phyloP scores from a whole-genome alignment of 1,284 basidiomycete species.

The Sphaerobolus stellatus region DNA sequence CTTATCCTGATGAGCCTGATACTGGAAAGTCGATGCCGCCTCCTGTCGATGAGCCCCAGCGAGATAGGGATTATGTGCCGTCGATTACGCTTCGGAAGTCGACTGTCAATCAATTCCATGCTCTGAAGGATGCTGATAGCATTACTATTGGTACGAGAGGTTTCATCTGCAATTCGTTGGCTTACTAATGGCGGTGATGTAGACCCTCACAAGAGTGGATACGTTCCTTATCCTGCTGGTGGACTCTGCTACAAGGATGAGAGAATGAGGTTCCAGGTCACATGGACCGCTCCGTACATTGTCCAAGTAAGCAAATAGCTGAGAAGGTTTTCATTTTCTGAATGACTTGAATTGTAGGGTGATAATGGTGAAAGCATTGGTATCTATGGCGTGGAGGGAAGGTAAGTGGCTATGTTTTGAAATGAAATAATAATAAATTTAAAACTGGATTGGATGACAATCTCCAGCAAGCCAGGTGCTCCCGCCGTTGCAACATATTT shows the following conservation, averaged over 20 bases:
- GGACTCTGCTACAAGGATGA: conserved; percentile 43
- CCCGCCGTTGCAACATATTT: conserved; percentile 37
- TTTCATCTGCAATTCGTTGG: no score
- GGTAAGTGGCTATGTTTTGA: conserved; percentile 33
- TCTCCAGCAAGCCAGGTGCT: conserved; percentile 45
- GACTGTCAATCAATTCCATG: conserved; percentile 26
- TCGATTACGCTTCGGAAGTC: conserved; percentile 25
- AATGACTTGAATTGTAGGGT: no score
- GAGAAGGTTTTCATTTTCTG: no score
- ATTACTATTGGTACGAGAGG: no score
- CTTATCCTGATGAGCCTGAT: conserved; percentile 7
- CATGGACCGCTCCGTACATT: conserved; percentile 42
- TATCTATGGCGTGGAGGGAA: conserved; percentile 46
- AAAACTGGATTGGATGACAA: no score
- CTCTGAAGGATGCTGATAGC: conserved; percentile 34
- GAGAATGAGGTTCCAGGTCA: conserved; percentile 40
- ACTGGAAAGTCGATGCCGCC: no score
- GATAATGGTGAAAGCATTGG: conserved; percentile 40
- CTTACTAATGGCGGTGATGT: conserved; percentile 13
- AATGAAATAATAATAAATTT: no score
- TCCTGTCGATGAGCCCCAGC: no score
- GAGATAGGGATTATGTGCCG: conserved; percentile 26
- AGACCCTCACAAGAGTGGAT: conserved; percentile 49
- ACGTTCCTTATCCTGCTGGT: conserved; percentile 46
- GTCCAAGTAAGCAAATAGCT: conserved; percentile 27